phyloP scores from a whole-genome alignment of 164 flowering plant genomes.

The Stephania cephalantha region DNA sequence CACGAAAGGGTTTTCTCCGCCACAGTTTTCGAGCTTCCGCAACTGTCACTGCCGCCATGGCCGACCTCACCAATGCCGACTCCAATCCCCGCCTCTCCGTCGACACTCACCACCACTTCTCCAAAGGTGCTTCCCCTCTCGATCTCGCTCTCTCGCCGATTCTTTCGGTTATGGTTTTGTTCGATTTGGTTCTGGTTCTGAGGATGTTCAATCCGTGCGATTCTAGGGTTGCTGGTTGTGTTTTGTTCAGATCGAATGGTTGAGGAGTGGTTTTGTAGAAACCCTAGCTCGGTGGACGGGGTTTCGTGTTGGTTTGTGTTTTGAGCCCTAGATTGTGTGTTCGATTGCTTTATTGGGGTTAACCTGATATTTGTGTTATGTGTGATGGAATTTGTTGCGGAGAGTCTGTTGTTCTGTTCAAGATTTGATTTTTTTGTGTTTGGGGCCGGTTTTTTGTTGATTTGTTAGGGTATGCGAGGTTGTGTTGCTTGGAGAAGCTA shows the following conservation, averaged over 20 bases:
- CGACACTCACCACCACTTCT: slow-evolving; percentile 38
- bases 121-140: slow-evolving; percentile 41
- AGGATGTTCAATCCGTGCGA: neutral
- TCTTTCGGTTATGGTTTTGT: neutral
- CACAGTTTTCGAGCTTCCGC: slow-evolving; percentile 7
- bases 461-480: neutral
- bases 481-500: neutral
- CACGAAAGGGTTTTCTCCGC: slow-evolving; percentile 1
- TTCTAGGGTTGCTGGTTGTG: neutral
- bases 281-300: neutral
- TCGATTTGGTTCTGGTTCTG: neutral
- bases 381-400: neutral
- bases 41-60: slow-evolving; percentile 23
- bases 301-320: neutral
- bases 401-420: neutral
- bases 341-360: neutral
- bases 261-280: neutral
- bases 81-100: slow-evolving; percentile 27
- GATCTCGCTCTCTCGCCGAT: neutral
- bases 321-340: neutral
- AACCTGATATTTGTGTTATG: neutral
- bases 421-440: neutral
- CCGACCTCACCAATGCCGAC: slow-evolving; percentile 25
- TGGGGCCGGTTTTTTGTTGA: neutral
- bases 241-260: neutral